Percentiles rank a stretch among this genome's conserved stretches.
These are phyloP conservation scores for Fomitopsis schrenkii DNA, from an alignment of 1,284 basidiomycete genomes.

Conservation along the genomic window DNA sequence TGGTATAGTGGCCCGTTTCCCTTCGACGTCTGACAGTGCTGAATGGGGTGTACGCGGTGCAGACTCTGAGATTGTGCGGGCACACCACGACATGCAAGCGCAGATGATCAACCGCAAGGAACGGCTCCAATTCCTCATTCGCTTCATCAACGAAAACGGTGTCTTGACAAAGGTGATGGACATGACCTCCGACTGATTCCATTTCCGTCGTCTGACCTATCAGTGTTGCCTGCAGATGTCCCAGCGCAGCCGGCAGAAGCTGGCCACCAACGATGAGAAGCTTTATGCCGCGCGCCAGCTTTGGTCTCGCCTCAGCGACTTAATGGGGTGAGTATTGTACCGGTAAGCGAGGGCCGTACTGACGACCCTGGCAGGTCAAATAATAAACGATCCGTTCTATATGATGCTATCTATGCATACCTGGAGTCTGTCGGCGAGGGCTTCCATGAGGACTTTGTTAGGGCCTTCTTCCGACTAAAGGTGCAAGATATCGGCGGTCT, in stretches of 20 bases:
- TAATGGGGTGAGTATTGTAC: constrained; percentile 47
- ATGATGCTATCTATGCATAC: constrained; percentile 60
- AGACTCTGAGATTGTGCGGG: constrained; percentile 73
- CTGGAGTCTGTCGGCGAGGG: constrained; percentile 55
- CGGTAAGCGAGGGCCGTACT: background rate
- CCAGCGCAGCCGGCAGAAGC: constrained; percentile 67
- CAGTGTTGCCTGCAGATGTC: constrained; percentile 56
- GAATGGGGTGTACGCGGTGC: background rate
- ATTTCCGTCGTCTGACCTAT: background rate
- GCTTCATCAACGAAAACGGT: constrained; percentile 84
- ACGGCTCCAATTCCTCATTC: constrained; percentile 77
- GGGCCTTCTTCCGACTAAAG: constrained; percentile 81
- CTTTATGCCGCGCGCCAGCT: constrained; percentile 79
- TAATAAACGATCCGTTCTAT: constrained; percentile 52
- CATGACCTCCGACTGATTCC: constrained; percentile 25
- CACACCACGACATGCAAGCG: constrained; percentile 76
- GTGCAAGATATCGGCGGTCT: constrained; percentile 58
- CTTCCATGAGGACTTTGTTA: constrained; percentile 72
- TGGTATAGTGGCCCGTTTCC: constrained; percentile 31
- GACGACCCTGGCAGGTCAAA: constrained; percentile 27
- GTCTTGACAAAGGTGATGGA: constrained; percentile 57
- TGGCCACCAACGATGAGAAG: constrained; percentile 88
- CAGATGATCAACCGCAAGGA: constrained; percentile 78
- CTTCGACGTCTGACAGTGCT: background rate
- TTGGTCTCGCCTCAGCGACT: constrained; percentile 81